Percentiles rank a stretch among this genome's conserved stretches.
Evolutionary conservation across 768 basidiomycete genomes (phyloP).

Genomic region (Gautieria morchelliformis): DNA sequence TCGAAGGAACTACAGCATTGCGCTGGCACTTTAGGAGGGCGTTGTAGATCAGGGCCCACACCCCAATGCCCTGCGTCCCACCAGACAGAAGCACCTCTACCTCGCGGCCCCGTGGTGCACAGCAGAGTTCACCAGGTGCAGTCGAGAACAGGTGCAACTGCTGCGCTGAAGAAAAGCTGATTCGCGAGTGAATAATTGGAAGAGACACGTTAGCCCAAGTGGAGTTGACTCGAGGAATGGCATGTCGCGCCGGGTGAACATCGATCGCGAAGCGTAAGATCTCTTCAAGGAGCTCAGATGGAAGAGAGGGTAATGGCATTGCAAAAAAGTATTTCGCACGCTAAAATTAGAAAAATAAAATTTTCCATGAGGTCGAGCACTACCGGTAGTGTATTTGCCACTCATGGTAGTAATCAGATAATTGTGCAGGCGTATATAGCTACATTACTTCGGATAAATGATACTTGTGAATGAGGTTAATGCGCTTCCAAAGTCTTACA

Average conservation of each 20-base stretch:
- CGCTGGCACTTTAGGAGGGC: slow-evolving; percentile 19
- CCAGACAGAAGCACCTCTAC: slow-evolving; percentile 23
- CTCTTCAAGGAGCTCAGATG: neutral
- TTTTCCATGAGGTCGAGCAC: too few species aligned
- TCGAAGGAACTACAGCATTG: neutral
- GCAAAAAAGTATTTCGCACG: too few species aligned
- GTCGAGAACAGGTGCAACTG: slow-evolving; percentile 19
- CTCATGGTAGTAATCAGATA: too few species aligned
- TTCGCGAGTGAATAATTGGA: slow-evolving; percentile 15
- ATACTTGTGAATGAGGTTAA: too few species aligned
- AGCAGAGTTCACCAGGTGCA: slow-evolving; percentile 14
- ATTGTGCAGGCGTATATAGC: too few species aligned
- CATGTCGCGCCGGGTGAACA: neutral
- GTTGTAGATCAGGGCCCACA: slow-evolving; percentile 19
- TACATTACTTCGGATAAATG: too few species aligned
- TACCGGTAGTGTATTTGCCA: too few species aligned
- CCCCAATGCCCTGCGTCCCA: slow-evolving; percentile 18
- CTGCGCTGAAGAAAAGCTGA: slow-evolving; percentile 16
- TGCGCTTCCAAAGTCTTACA: too few species aligned
- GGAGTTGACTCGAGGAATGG: neutral
- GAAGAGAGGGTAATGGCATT: neutral
- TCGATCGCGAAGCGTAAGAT: neutral
- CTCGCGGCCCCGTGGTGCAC: neutral
- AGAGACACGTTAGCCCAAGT: neutral
- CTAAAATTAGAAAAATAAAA: too few species aligned